phyloP scores from a whole-genome alignment of 805 yeast species.

The Wickerhamiella azyma region DNA sequence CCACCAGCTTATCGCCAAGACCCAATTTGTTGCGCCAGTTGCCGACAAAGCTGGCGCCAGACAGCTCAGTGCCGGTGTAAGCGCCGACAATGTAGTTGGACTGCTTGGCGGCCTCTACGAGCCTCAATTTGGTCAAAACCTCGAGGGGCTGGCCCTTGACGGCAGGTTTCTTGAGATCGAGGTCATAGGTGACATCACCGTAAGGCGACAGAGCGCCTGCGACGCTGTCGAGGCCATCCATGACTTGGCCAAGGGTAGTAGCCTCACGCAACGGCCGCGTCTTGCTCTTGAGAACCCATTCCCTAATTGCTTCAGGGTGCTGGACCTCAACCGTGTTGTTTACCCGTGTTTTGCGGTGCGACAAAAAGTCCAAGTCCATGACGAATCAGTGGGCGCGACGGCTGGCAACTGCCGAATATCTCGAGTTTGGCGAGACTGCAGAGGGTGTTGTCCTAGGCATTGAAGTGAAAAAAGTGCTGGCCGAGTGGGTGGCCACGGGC shows the following conservation, averaged over 20 bases:
- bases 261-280: constrained; percentile 20
- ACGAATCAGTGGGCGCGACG: constrained; percentile 4
- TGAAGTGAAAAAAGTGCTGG: neutral
- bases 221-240: constrained; percentile 18
- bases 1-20: constrained; percentile 16
- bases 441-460: neutral
- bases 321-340: constrained; percentile 21
- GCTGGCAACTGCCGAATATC: neutral
- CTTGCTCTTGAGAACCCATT: constrained; percentile 19
- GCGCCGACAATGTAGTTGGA: constrained; percentile 10
- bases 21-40: constrained; percentile 15
- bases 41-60: constrained; percentile 12
- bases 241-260: constrained; percentile 16
- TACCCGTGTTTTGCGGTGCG: constrained; percentile 21
- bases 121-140: neutral
- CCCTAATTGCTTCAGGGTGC: constrained; percentile 20
- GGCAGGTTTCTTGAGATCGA: constrained; percentile 7
- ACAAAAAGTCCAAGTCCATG: constrained; percentile 14
- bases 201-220: constrained; percentile 15
- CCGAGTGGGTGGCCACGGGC: neutral
- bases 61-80: constrained; percentile 12
- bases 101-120: constrained; percentile 11
- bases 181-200: constrained; percentile 12
- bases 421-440: constrained; percentile 8
- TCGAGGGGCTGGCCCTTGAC: constrained; percentile 3